These are phyloP conservation scores for Solanum appendiculatum DNA, from an alignment of 257 asterid genomes.

Conservation along the genomic window DNA sequence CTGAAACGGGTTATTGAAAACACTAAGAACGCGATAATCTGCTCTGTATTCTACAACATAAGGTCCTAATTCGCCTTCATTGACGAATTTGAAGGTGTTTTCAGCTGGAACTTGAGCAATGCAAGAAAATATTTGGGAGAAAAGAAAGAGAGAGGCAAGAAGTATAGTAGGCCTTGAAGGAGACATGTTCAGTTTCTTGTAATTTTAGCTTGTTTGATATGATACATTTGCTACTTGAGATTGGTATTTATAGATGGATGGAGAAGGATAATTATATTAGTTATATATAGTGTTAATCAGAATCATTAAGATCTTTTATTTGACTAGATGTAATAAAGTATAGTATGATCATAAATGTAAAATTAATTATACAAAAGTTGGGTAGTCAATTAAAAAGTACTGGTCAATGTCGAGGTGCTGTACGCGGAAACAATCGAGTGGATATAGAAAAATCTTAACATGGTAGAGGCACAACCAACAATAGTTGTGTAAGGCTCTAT, in stretches of 20 bases:
- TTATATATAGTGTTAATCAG: not conserved
- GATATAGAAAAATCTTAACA: no score
- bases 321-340: not conserved
- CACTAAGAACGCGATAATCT: not conserved
- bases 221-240: not conserved
- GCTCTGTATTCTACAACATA: constrained; percentile 3
- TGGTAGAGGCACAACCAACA: no score
- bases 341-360: not conserved
- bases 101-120: constrained; percentile 10
- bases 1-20: not conserved
- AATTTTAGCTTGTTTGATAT: not conserved
- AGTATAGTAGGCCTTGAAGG: not conserved
- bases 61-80: constrained; percentile 13
- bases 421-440: not conserved
- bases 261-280: not conserved
- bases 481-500: no score
- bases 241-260: not conserved
- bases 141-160: not conserved
- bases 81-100: constrained; percentile 2
- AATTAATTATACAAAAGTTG: not conserved
- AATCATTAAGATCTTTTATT: not conserved
- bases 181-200: not conserved
- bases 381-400: not conserved
- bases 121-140: not conserved
- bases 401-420: not conserved